These are phyloP conservation scores for Zygosaccharomyces sapae DNA, from an alignment of 1,139 yeast species.

Conservation along the genomic window DNA sequence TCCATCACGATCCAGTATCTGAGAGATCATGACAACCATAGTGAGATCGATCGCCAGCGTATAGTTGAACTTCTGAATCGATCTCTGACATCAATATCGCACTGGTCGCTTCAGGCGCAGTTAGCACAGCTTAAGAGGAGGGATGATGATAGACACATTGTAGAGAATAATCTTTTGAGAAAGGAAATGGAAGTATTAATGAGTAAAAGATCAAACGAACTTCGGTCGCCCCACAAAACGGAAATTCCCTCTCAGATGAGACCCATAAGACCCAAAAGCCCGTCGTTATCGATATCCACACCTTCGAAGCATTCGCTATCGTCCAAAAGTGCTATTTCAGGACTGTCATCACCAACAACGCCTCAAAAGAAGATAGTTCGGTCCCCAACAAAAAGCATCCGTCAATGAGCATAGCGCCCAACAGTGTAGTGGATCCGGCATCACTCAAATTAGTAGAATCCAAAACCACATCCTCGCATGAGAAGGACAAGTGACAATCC, in stretches of 20 bases:
- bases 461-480: conserved; percentile 34
- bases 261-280: conserved; percentile 5
- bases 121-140: conserved; percentile 25
- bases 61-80: conserved; percentile 26
- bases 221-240: conserved; percentile 3
- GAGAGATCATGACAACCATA: conserved; percentile 11
- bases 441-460: conserved; percentile 29
- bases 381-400: conserved; percentile 3
- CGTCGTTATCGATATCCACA: conserved; percentile 5
- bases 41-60: conserved; percentile 14
- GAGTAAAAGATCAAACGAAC: conserved; percentile 14
- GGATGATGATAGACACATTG: conserved; percentile 25
- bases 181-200: conserved; percentile 28
- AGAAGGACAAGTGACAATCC: conserved; percentile 32
- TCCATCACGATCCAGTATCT: conserved; percentile 20
- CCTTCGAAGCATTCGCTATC: background rate
- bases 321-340: background rate
- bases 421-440: conserved; percentile 5
- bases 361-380: conserved; percentile 5
- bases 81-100: conserved; percentile 31
- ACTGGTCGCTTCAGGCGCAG: conserved; percentile 35
- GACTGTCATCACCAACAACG: conserved; percentile 2
- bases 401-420: conserved; percentile 1
- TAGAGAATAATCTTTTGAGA: conserved; percentile 25
- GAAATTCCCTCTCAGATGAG: background rate